These are phyloP conservation scores for Centrapalus pauciflorus DNA, from an alignment of 129 eudicot genomes.

Conservation along the genomic window DNA sequence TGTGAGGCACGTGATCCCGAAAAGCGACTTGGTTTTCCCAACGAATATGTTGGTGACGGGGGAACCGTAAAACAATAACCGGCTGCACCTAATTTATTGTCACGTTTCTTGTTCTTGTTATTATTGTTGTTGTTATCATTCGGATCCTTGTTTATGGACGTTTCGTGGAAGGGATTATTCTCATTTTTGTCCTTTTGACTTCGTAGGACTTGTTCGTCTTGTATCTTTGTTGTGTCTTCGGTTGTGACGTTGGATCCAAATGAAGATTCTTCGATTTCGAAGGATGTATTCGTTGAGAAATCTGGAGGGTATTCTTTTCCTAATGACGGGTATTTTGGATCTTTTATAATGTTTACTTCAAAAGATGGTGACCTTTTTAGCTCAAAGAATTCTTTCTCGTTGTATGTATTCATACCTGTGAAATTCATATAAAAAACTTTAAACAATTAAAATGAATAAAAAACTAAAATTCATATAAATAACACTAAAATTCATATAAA, in stretches of 20 bases:
- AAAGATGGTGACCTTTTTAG: slow-evolving; percentile 16
- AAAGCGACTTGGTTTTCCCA: slow-evolving; percentile 34
- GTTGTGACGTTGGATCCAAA: slow-evolving; percentile 54
- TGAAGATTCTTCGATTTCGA: slow-evolving; percentile 48
- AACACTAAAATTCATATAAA: too few species aligned
- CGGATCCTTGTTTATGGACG: slow-evolving; percentile 1
- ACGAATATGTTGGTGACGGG: slow-evolving; percentile 8
- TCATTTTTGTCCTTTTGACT: slow-evolving; percentile 12
- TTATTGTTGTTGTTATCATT: slow-evolving; percentile 5
- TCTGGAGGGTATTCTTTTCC: slow-evolving; percentile 25
- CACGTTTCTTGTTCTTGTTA: slow-evolving; percentile 24
- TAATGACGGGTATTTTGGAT: slow-evolving; percentile 20
- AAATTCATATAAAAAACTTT: background rate
- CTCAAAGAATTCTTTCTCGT: slow-evolving; percentile 16
- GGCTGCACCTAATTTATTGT: slow-evolving; percentile 1
- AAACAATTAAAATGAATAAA: background rate
- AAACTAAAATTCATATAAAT: background rate
- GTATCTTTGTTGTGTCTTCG: slow-evolving; percentile 44
- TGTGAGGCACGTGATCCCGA: slow-evolving; percentile 32
- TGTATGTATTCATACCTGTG: slow-evolving; percentile 12
- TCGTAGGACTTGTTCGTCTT: slow-evolving; percentile 3
- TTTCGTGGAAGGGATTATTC: slow-evolving; percentile 19
- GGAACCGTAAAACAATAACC: slow-evolving; percentile 11
- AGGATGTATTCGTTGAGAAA: slow-evolving; percentile 33
- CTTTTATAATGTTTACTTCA: slow-evolving; percentile 22